Percentiles rank a stretch among this genome's conserved stretches.
Conservation (phyloP, 148 eudicot genomes). For the Simmondsia chinensis region DNA sequence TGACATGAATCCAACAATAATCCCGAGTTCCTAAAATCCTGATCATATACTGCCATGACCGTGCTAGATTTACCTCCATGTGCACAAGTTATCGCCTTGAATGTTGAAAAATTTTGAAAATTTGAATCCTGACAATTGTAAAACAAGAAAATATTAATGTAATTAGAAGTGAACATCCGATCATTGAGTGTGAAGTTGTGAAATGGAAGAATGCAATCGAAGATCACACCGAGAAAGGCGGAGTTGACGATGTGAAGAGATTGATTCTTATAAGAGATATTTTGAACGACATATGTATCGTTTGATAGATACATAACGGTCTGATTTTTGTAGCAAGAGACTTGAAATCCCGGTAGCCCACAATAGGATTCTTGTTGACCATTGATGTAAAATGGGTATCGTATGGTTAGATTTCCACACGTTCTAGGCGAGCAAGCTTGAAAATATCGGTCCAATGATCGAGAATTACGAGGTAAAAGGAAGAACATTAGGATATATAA, state of each 20-base stretch:
- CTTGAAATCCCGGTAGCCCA: constrained; percentile 8
- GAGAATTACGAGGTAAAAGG: not conserved
- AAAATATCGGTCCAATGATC: constrained; percentile 8
- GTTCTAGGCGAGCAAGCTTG: constrained; percentile 10
- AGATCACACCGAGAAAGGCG: constrained; percentile 4
- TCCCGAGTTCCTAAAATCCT: constrained; percentile 1
- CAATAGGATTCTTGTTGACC: constrained; percentile 20
- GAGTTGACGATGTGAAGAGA: constrained; percentile 10
- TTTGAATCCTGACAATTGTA: too few relatives aligned
- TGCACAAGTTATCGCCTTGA: constrained; percentile 7
- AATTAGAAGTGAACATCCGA: too few relatives aligned
- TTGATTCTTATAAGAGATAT: constrained; percentile 8
- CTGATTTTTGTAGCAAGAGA: constrained; percentile 6
- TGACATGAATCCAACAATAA: constrained; percentile 8
- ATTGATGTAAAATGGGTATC: constrained; percentile 17
- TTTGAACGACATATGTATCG: constrained; percentile 7
- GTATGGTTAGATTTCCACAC: constrained; percentile 12
- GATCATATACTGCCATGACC: constrained; percentile 8
- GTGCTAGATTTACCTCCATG: not conserved
- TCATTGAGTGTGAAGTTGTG: constrained; percentile 10
- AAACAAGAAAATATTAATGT: too few relatives aligned
- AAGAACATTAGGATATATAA: constrained; percentile 3
- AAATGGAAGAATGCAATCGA: constrained; percentile 1
- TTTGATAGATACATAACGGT: constrained; percentile 9
- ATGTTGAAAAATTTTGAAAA: not conserved